These are phyloP conservation scores for Yarrowia sp. DNA, from an alignment of 805 yeast species.

Conservation along the genomic window DNA sequence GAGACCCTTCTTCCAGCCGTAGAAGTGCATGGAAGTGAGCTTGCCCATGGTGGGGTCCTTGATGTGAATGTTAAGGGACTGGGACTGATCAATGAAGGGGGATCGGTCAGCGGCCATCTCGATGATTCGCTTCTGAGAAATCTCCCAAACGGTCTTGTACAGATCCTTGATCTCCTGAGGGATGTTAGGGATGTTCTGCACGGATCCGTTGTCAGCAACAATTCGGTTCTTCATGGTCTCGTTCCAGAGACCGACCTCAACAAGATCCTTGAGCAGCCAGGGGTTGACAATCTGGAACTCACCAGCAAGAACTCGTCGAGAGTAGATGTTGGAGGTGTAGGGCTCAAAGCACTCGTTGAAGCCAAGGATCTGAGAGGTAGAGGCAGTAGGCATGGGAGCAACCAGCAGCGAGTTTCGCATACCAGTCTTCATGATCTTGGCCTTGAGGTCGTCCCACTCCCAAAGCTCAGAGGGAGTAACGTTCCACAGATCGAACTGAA, in stretches of 20 bases:
- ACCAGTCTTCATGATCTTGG: slow-evolving; percentile 58
- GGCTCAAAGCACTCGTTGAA: slow-evolving; percentile 97
- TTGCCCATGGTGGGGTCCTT: slow-evolving; percentile 93
- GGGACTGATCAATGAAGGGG: slow-evolving; percentile 80
- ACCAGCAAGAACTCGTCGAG: slow-evolving; percentile 87
- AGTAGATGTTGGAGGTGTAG: slow-evolving; percentile 85
- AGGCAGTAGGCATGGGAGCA: slow-evolving; percentile 94
- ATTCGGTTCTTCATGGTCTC: slow-evolving; percentile 73
- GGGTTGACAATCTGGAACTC: slow-evolving; percentile 92
- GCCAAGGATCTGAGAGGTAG: slow-evolving; percentile 93
- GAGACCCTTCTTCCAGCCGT: slow-evolving; percentile 97
- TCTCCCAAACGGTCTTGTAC: slow-evolving; percentile 97
- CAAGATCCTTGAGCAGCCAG: slow-evolving; percentile 76
- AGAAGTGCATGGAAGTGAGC: slow-evolving; percentile 95
- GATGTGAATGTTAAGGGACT: slow-evolving; percentile 84
- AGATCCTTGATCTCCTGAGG: slow-evolving; percentile 71
- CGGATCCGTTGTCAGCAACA: slow-evolving; percentile 76
- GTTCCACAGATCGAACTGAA: slow-evolving; percentile 88
- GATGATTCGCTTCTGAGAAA: slow-evolving; percentile 77
- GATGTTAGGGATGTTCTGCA: slow-evolving; percentile 67
- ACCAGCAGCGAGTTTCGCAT: slow-evolving; percentile 80
- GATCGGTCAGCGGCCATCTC: slow-evolving; percentile 83
- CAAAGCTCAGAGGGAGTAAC: slow-evolving; percentile 73
- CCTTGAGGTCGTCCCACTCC: slow-evolving; percentile 79
- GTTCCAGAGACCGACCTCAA: slow-evolving; percentile 79